These are phyloP conservation scores for Aspergillus fructus DNA, from an alignment of 2,329 filamentous ascomycete genomes.

Conservation along the genomic window DNA sequence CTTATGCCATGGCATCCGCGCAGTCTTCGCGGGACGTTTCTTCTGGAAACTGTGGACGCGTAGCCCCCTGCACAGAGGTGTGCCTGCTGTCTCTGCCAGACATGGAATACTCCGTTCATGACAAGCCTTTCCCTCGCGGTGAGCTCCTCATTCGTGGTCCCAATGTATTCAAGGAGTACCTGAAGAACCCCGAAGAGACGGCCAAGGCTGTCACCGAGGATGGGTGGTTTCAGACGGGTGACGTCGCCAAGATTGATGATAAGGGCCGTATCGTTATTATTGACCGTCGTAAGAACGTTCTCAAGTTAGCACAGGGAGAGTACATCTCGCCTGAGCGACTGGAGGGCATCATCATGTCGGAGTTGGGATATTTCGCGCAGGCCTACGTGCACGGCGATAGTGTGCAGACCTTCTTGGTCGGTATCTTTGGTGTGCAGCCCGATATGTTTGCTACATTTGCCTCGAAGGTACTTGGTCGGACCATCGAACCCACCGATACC, in stretches of 20 bases:
- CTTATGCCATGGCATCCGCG: constrained; percentile 73
- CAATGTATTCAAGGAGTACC: constrained; percentile 82
- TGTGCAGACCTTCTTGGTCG: constrained; percentile 77
- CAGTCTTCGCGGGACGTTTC: constrained; percentile 72
- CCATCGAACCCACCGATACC: constrained; percentile 62
- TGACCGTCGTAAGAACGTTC: constrained; percentile 97
- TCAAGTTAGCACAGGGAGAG: constrained; percentile 96
- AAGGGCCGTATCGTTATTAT: constrained; percentile 88
- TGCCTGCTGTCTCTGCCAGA: constrained; percentile 87
- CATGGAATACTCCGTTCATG: constrained; percentile 85
- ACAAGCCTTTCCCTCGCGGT: constrained; percentile 86
- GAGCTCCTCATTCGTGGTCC: constrained; percentile 82
- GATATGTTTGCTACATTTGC: constrained; percentile 80
- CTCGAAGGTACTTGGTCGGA: constrained; percentile 69
- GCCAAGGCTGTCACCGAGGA: constrained; percentile 76
- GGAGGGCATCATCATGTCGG: constrained; percentile 89
- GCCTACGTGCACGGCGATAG: constrained; percentile 91
- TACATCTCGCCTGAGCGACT: constrained; percentile 97
- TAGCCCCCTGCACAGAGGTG: constrained; percentile 67
- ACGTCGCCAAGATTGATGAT: constrained; percentile 82
- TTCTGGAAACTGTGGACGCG: constrained; percentile 77
- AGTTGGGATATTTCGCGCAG: constrained; percentile 72
- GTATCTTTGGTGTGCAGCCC: constrained; percentile 83
- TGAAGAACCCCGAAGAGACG: constrained; percentile 86
- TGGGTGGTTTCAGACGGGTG: constrained; percentile 96